These are phyloP conservation scores for Capronia americana DNA, from an alignment of 2,329 filamentous ascomycete species.

Conservation along the genomic window DNA sequence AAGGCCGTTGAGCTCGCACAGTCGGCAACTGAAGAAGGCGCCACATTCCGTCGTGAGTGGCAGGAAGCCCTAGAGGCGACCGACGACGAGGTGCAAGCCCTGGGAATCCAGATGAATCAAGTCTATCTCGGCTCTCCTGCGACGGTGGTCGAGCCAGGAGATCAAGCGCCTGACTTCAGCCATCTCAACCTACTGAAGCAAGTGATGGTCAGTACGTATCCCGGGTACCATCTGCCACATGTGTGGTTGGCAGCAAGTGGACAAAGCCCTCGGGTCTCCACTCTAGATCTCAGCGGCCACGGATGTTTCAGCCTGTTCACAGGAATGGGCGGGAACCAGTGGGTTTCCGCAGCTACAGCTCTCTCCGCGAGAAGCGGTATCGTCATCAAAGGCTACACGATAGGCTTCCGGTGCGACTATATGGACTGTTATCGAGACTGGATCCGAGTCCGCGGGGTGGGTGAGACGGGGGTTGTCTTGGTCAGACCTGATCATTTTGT, in stretches of 20 bases:
- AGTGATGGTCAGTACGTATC: constrained; percentile 60
- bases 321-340: not conserved
- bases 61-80: not conserved
- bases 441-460: not conserved
- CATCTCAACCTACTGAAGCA: constrained; percentile 50
- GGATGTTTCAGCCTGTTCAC: constrained; percentile 43
- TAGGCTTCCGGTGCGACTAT: not conserved
- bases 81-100: not conserved
- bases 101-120: constrained; percentile 56
- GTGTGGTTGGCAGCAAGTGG: constrained; percentile 58
- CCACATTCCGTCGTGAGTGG: too few relatives aligned
- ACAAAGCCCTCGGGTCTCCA: not conserved
- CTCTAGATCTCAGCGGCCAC: constrained; percentile 64
- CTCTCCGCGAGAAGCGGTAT: too few relatives aligned
- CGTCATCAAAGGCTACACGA: not conserved
- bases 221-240: constrained; percentile 66
- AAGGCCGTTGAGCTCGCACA: too few relatives aligned
- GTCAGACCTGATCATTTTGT: constrained; percentile 7
- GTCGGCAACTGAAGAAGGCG: too few relatives aligned
- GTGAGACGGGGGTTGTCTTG: not conserved
- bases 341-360: not conserved
- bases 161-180: constrained; percentile 39
- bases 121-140: constrained; percentile 55
- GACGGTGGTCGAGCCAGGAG: constrained; percentile 53
- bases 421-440: not conserved